Conservation (phyloP, 139 green algal genomes). For the Closterium sp. region DNA sequence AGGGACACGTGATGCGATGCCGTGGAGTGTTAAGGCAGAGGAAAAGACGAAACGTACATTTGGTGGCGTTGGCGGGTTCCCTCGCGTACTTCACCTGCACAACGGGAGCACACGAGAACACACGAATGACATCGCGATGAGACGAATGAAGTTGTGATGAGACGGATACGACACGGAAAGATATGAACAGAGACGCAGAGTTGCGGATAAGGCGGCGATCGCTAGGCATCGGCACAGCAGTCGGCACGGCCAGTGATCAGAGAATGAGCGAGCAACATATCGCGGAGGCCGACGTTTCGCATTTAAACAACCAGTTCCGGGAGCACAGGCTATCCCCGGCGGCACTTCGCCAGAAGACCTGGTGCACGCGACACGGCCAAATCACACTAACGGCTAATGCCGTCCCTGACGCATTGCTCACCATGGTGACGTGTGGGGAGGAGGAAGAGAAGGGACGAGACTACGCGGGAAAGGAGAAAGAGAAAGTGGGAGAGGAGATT, state of each 20-base stretch:
- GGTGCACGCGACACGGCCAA: background rate
- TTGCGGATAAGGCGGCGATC: background rate
- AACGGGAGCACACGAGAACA: background rate
- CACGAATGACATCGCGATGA: background rate
- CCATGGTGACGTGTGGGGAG: background rate
- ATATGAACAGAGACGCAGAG: background rate
- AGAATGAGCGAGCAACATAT: background rate
- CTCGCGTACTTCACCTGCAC: conserved; percentile 54
- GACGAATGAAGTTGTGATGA: no score
- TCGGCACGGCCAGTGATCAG: background rate
- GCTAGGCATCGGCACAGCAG: background rate
- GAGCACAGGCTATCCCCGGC: background rate
- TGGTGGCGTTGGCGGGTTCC: conserved; percentile 51
- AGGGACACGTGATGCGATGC: background rate
- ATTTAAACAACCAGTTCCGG: background rate
- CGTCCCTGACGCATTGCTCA: background rate
- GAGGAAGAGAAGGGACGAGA: background rate
- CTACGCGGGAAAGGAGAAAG: background rate
- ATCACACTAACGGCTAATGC: background rate
- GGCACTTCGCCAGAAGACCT: background rate
- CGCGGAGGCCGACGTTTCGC: background rate
- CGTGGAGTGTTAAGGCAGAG: background rate
- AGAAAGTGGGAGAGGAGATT: background rate
- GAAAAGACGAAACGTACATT: conserved; percentile 16
- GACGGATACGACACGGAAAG: no score